Percentiles rank a stretch among this genome's conserved stretches.
Evolutionary conservation across 176 grass and related monocot species (phyloP).

Genomic region (Bolboschoenus planiculmis): DNA sequence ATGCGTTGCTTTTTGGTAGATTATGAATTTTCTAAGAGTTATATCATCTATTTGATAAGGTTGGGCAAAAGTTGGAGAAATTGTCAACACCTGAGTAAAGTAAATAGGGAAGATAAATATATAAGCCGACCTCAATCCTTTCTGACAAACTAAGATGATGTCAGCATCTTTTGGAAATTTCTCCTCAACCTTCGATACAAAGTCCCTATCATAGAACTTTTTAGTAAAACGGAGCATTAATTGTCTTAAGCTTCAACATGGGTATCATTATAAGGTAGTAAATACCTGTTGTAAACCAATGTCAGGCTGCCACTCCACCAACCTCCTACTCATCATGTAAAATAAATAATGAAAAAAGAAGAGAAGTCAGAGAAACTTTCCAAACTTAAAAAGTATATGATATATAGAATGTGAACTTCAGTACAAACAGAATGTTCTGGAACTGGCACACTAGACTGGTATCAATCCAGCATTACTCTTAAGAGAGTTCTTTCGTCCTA

Average conservation of each 20-base stretch:
- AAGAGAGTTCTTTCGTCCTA: not conserved
- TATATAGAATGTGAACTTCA: not conserved
- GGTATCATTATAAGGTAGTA: slow-evolving; percentile 16
- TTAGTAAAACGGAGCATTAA: slow-evolving; percentile 14
- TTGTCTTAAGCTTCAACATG: not conserved
- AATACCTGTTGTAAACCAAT: slow-evolving; percentile 72
- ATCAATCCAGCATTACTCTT: not conserved
- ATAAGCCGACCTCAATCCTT: slow-evolving; percentile 69
- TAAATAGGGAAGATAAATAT: slow-evolving; percentile 1
- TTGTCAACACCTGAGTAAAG: not conserved
- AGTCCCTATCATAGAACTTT: slow-evolving; percentile 48
- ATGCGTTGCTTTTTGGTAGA: not conserved
- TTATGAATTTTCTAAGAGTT: not conserved
- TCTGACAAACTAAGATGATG: slow-evolving; percentile 85
- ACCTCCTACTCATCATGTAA: slow-evolving; percentile 56
- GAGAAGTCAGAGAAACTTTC: not conserved
- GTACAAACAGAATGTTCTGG: not conserved
- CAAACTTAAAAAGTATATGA: slow-evolving; percentile 1
- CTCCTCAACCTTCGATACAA: slow-evolving; percentile 69
- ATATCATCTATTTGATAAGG: not conserved
- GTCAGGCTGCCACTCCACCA: slow-evolving; percentile 97
- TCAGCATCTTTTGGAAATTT: slow-evolving; percentile 87
- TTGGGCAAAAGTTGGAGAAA: not conserved
- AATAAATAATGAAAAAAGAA: not conserved
- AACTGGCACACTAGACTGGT: not conserved